Evolutionary conservation across 2,329 filamentous ascomycete species (phyloP).

Genomic region (Pseudomassariella vexata): DNA sequence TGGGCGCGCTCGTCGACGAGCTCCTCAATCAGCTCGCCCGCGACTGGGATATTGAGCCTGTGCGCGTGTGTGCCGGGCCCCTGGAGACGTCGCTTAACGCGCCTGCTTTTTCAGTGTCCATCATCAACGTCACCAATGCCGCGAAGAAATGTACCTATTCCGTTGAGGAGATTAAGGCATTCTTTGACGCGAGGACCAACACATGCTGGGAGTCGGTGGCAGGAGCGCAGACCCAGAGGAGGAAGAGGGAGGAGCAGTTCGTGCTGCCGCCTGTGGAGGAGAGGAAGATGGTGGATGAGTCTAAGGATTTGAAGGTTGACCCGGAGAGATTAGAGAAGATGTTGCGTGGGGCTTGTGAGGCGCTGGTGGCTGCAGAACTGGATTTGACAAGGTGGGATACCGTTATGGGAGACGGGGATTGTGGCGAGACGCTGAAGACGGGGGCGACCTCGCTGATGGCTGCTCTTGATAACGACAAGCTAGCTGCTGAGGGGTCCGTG

Average conservation of each 20-base stretch:
- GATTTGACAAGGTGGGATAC: constrained; percentile 59
- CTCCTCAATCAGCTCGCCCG: constrained; percentile 41
- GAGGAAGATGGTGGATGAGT: constrained; percentile 29
- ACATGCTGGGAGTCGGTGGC: constrained; percentile 48
- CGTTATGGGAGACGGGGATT: constrained; percentile 61
- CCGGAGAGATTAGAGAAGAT: constrained; percentile 45
- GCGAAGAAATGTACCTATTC: constrained; percentile 39
- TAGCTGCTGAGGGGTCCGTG: constrained; percentile 38
- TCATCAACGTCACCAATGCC: constrained; percentile 52
- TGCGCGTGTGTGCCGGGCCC: constrained; percentile 54
- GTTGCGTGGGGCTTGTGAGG: constrained; percentile 47
- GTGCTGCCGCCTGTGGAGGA: constrained; percentile 29
- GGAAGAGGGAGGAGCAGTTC: constrained; percentile 35
- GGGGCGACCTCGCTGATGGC: constrained; percentile 44
- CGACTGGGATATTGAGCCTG: constrained; percentile 43
- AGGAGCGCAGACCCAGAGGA: constrained; percentile 33
- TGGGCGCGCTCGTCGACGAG: constrained; percentile 49
- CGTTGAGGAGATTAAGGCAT: constrained; percentile 48
- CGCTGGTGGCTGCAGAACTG: constrained; percentile 52
- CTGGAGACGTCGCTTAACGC: constrained; percentile 70
- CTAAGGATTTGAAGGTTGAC: constrained; percentile 44
- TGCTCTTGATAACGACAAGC: constrained; percentile 30
- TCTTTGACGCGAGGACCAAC: constrained; percentile 60
- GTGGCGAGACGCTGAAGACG: constrained; percentile 55
- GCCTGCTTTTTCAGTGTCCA: constrained; percentile 62